Evolutionary conservation across 257 asterid genomes (phyloP).

Genomic region (Coffea canephora): DNA sequence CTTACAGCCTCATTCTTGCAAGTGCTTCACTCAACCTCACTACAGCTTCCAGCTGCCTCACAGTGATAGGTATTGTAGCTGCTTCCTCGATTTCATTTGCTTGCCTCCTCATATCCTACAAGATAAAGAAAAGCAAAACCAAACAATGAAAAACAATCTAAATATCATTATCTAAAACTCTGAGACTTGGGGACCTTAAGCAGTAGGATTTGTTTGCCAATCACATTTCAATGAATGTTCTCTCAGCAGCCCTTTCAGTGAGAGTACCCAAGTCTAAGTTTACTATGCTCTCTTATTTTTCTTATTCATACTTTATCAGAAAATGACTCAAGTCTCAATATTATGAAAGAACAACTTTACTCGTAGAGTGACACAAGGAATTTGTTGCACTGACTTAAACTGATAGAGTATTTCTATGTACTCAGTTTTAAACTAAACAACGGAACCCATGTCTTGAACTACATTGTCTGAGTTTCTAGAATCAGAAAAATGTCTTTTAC

Average conservation of each 20-base stretch:
- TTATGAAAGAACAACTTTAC: not conserved
- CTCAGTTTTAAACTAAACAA: too few species aligned
- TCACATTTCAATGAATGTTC: not conserved
- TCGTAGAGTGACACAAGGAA: not conserved
- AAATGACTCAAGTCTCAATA: not conserved
- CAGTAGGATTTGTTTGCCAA: not conserved
- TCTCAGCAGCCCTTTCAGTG: not conserved
- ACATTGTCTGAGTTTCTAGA: not conserved
- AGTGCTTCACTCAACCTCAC: too few species aligned
- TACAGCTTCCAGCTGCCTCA: too few species aligned
- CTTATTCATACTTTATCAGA: not conserved
- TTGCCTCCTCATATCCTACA: constrained; percentile 86
- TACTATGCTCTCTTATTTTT: not conserved
- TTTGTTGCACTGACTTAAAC: too few species aligned
- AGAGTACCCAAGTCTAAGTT: not conserved
- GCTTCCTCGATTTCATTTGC: constrained; percentile 92
- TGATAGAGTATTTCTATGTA: too few species aligned
- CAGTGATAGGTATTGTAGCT: constrained; percentile 31
- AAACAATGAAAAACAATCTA: not conserved
- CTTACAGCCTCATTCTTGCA: constrained; percentile 54
- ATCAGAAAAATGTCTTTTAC: not conserved
- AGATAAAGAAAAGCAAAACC: constrained; percentile 14
- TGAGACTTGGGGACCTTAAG: not conserved
- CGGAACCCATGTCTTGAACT: not conserved
- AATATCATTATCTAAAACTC: not conserved